A percentile compares a stretch with the other conserved stretches of the same genome.
Evolutionary conservation across 805 yeast genomes (phyloP).

Genomic region (Groenewaldozyma salmanticensis): DNA sequence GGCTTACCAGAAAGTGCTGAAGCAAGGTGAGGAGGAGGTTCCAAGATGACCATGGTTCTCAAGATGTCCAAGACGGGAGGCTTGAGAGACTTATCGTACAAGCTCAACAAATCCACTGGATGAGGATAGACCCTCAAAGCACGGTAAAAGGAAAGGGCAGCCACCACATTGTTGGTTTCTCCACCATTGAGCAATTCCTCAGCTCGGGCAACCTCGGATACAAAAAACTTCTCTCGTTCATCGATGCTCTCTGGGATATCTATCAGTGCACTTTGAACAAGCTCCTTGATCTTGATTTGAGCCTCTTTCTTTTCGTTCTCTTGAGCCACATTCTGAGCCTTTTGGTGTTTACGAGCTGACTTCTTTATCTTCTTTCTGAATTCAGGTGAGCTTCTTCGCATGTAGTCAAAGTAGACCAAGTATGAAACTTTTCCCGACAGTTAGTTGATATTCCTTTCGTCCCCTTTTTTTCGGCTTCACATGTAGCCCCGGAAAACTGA

Average conservation of each 20-base stretch:
- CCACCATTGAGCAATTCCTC: conserved; percentile 70
- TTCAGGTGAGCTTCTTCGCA: conserved; percentile 70
- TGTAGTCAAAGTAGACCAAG: conserved; percentile 84
- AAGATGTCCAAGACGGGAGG: conserved; percentile 72
- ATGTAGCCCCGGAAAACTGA: too few species aligned
- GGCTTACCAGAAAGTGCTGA: conserved; percentile 40
- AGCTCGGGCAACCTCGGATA: conserved; percentile 75
- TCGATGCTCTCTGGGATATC: conserved; percentile 70
- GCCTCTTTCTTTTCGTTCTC: conserved; percentile 48
- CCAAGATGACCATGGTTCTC: conserved; percentile 80
- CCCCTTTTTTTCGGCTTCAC: too few species aligned
- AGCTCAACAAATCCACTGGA: conserved; percentile 83
- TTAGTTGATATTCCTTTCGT: too few species aligned
- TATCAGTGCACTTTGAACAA: conserved; percentile 53
- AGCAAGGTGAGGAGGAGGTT: conserved; percentile 72
- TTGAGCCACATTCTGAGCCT: conserved; percentile 45
- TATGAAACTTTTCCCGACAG: conserved; percentile 34
- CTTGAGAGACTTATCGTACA: conserved; percentile 84
- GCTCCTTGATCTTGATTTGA: conserved; percentile 48
- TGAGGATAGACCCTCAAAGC: conserved; percentile 90
- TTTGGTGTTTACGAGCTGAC: conserved; percentile 51
- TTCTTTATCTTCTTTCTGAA: conserved; percentile 72
- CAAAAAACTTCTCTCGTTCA: conserved; percentile 60
- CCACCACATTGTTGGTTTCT: conserved; percentile 49
- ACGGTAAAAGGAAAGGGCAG: conserved; percentile 87